These are phyloP conservation scores for Gynandropsis gynandra DNA, from an alignment of 345 rosid species.

Conservation along the genomic window DNA sequence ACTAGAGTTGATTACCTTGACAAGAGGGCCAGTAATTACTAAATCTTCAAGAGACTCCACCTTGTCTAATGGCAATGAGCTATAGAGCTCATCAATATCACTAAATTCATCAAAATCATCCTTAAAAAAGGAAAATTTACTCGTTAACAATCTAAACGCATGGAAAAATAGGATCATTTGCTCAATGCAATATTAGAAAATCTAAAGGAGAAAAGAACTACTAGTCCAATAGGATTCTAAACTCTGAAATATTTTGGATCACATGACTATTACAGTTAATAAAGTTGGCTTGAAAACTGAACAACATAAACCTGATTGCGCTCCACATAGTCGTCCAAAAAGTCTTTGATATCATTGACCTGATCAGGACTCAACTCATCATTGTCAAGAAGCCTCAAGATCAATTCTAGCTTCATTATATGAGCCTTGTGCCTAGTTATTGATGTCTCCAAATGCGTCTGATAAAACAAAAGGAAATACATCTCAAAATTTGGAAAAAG, in stretches of 20 bases:
- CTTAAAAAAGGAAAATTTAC: slow-evolving; percentile 28
- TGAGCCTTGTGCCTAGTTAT: slow-evolving; percentile 92
- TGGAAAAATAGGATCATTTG: not conserved
- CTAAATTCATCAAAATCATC: slow-evolving; percentile 90
- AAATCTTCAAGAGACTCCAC: slow-evolving; percentile 96
- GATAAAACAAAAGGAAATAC: slow-evolving; percentile 17
- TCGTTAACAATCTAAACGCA: not conserved
- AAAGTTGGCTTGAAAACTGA: not conserved
- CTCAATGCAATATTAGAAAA: not conserved
- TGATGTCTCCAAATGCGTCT: slow-evolving; percentile 94
- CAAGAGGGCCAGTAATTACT: slow-evolving; percentile 67
- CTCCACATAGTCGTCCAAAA: slow-evolving; percentile 93
- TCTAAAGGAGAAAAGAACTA: not conserved
- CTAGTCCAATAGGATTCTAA: no score
- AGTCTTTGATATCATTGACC: slow-evolving; percentile 91
- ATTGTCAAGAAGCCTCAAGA: slow-evolving; percentile 92
- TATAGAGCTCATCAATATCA: slow-evolving; percentile 90
- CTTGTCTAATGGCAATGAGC: slow-evolving; percentile 70
- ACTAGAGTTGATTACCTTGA: slow-evolving; percentile 52
- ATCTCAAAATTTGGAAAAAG: slow-evolving; percentile 19
- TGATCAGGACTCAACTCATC: slow-evolving; percentile 98
- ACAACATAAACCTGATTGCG: slow-evolving; percentile 74
- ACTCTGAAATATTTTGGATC: no score
- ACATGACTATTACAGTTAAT: no score
- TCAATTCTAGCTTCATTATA: slow-evolving; percentile 87